Evolutionary conservation across 176 grass and related monocot species (phyloP).

Genomic region (Oryza punctata): DNA sequence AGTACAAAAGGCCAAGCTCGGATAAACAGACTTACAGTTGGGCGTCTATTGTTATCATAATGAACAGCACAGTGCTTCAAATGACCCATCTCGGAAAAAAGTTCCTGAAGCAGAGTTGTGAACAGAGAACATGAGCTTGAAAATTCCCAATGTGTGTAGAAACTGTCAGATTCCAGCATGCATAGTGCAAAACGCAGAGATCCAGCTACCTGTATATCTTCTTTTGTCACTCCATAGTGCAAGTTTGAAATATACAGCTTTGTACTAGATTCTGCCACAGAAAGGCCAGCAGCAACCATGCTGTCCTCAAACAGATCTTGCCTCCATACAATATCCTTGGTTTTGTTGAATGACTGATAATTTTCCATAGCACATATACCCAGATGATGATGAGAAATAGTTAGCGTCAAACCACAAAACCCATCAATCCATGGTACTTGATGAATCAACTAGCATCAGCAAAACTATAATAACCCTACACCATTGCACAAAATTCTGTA

Average conservation of each 20-base stretch:
- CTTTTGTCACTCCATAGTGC: slow-evolving; percentile 92
- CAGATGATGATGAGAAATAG: slow-evolving; percentile 50
- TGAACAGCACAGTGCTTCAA: slow-evolving; percentile 96
- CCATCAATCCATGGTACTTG: slow-evolving; percentile 40
- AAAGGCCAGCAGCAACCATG: slow-evolving; percentile 69
- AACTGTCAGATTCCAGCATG: slow-evolving; percentile 20
- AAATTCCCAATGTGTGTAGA: slow-evolving; percentile 30
- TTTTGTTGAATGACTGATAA: slow-evolving; percentile 90
- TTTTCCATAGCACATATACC: slow-evolving; percentile 56
- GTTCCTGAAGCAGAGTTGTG: slow-evolving; percentile 65
- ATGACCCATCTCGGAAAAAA: slow-evolving; percentile 89
- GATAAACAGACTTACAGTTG: slow-evolving; percentile 67
- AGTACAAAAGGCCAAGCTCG: slow-evolving; percentile 20
- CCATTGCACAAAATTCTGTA: slow-evolving; percentile 44
- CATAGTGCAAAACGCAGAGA: slow-evolving; percentile 28
- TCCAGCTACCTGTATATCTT: slow-evolving; percentile 86
- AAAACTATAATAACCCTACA: slow-evolving; percentile 45
- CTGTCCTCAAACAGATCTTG: slow-evolving; percentile 85
- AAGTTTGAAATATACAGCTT: slow-evolving; percentile 97
- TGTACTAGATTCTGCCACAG: slow-evolving; percentile 78
- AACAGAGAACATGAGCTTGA: slow-evolving; percentile 50
- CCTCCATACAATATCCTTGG: slow-evolving; percentile 79
- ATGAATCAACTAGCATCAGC: slow-evolving; percentile 50
- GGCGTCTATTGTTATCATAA: slow-evolving; percentile 76
- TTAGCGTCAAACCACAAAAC: slow-evolving; percentile 60